Base-by-base conservation (phyloP, 2,329 filamentous ascomycete genomes). In the Colletotrichum higginsianum region DNA sequence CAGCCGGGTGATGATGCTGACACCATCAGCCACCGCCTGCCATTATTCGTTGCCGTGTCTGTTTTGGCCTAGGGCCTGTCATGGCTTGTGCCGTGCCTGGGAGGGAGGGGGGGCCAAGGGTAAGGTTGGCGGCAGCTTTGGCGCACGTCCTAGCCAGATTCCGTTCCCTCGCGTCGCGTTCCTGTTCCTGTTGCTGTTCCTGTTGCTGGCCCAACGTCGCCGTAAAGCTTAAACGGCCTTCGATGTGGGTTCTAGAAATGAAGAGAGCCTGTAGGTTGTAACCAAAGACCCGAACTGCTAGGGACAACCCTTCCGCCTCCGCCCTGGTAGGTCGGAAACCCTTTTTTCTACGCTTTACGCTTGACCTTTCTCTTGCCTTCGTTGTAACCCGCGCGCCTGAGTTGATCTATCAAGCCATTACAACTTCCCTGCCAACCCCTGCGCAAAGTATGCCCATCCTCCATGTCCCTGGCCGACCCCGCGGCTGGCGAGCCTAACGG, bases 221-320 rank as follows among this genome's bases (percentile, higher is more conserved):
- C 16, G 11, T 42, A 67, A 68, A 68, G 65, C 46, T 60, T 58
- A 60, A 67, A 40, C 18, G 58, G 30, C 30, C 58, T 63, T 68
- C 35, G 44, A 40, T 53, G 30, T 42, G 26, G 46, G 16, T 58
- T 63, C 57, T 60, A 44, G 65, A 49, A 55, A 47, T 23, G 26
- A 60, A 16, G 21, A 40, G 38, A 35, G 35, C 26, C 40, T 30
- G n/a, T 53, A 9, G 30, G 30, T 8, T 30, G 30, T 30, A 30
- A 35, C 30, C 9, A 35, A 12, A 40, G 21, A 16, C 18, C 16
- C 38, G 2, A 18, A 11, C 35, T 65, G 30, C 52, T 50, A 26
- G 60, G 42, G 23, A 35, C 35, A 44, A 56, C 26, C 66, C 52
- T 57, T 65, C 7, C 16, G 53, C 30, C 8, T 47, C 11, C 8